Evolutionary conservation across 495 filamentous ascomycete species (phyloP), one percentile per base, ranked within the genome.

Genomic region (Talaromyces thailandensis): DNA sequence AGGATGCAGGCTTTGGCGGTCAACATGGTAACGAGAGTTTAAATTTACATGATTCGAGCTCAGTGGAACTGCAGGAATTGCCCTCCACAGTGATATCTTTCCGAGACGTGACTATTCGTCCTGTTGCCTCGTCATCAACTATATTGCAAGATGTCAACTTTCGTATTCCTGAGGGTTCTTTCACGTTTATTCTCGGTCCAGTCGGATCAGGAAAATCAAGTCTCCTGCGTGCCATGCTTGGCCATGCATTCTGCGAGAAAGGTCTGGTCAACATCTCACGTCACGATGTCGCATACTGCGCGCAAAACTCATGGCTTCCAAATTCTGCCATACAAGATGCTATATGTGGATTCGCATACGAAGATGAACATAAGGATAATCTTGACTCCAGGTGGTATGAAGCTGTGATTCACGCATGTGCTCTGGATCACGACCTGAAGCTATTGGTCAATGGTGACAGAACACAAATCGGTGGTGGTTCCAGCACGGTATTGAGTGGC

Each of bases 401-500:
- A 16, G 75, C 81, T 21, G 82, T 90, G 2, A 64, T 89, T 18
- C 72, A 81, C 18, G 85, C 81, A n/a, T 88, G 87, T 66, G 78
- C 79, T 56, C 74, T 92, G 14, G 74, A 75, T 2, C 70, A 77
- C 48, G 86, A 88, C 67, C 69, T 88, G 43, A 69, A 71, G 32
- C 76, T 76, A 18, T 71, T 88, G 18, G 79, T 81, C 2, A 68
- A 75, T 23, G 84, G 81, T 0, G 84, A 89, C 64, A 68, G 78
- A 26, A 88, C 85, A 4, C 65, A 77, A 1, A 79, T 88, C 63
- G 87, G 86, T 16, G 24, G 25, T 26, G 85, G 81, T 71, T 84
- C 84, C 59, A 88, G 86, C 1, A 78, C 86, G 59, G 75, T 78
- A 2, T 74, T 91, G 8, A 85, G 82, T 65, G 87, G 87, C 6